These are phyloP conservation scores for Thielaviopsis populi DNA, from an alignment of 2,329 filamentous ascomycete genomes.

Conservation along the genomic window DNA sequence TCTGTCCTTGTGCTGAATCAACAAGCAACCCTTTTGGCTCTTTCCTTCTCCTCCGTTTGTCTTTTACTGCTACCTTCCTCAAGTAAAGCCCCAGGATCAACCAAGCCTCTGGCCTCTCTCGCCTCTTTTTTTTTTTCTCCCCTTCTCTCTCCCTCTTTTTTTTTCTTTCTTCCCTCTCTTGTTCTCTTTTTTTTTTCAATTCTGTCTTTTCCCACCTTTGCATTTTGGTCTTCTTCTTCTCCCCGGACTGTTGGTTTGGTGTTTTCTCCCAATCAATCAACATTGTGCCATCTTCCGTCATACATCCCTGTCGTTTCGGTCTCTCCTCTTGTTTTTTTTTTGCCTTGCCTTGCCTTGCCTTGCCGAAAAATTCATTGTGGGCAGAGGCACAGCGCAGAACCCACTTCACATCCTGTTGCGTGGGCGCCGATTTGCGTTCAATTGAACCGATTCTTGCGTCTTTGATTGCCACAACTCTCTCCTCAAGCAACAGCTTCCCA, in stretches of 20 bases:
- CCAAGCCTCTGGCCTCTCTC: constrained; percentile 3
- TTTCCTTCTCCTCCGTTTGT: constrained; percentile 3
- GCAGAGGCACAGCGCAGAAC: not conserved
- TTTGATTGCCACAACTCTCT: constrained; percentile 6
- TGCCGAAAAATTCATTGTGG: constrained; percentile 8
- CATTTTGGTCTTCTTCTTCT: not conserved
- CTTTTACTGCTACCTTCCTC: not conserved
- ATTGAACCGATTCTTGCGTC: constrained; percentile 10
- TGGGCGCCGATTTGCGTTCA: constrained; percentile 6
- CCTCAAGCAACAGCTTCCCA: not conserved
- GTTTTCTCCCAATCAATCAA: not conserved
- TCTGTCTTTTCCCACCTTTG: not conserved
- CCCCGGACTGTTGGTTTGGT: not conserved
- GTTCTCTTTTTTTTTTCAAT: not conserved
- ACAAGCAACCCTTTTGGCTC: not conserved
- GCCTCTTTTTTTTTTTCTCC: constrained; percentile 3
- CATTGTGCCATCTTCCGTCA: not conserved
- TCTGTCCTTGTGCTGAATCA: too few species aligned
- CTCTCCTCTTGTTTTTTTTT: not conserved
- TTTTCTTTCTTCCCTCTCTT: not conserved
- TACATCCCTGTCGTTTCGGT: constrained; percentile 1
- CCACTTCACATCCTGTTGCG: not conserved
- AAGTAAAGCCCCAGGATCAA: not conserved
- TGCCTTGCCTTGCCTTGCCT: too few species aligned
- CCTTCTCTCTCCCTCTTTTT: not conserved